A percentile compares a stretch with the other conserved stretches of the same genome.
phyloP scores from a whole-genome alignment of 495 filamentous ascomycete species.

The Chaetomium cochliodes region DNA sequence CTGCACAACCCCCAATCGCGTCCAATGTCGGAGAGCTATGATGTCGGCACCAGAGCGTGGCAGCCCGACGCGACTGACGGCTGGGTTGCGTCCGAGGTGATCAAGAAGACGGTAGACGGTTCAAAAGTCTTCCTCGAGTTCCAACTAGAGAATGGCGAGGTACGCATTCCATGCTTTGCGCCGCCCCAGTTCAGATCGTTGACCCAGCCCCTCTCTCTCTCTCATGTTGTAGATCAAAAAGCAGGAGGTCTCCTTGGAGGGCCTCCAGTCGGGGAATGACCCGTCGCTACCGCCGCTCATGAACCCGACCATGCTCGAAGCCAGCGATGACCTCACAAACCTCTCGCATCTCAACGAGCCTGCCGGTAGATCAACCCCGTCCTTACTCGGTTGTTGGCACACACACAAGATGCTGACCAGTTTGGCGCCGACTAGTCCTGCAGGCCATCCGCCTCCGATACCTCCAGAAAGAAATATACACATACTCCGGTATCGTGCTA shows the following conservation, averaged over 20 bases:
- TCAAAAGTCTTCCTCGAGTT: constrained; percentile 86
- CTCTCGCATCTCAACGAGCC: constrained; percentile 98
- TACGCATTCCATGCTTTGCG: constrained; percentile 42
- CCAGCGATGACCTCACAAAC: constrained; percentile 96
- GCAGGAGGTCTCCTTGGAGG: constrained; percentile 76
- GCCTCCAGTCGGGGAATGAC: constrained; percentile 65
- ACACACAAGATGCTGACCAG: constrained; percentile 37
- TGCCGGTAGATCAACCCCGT: constrained; percentile 64
- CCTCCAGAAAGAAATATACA: constrained; percentile 99
- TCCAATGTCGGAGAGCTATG: constrained; percentile 91
- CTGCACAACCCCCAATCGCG: constrained; percentile 26
- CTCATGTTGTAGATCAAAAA: constrained; percentile 61
- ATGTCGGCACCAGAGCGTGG: constrained; percentile 97
- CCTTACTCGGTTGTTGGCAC: constrained; percentile 3
- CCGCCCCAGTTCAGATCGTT: constrained; percentile 23
- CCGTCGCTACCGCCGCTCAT: constrained; percentile 86
- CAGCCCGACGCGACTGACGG: constrained; percentile 93
- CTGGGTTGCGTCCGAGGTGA: constrained; percentile 94
- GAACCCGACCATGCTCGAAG: constrained; percentile 98
- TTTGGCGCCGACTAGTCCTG: constrained; percentile 59
- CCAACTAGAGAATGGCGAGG: constrained; percentile 88
- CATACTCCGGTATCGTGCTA: constrained; percentile 97
- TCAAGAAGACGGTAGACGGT: constrained; percentile 79
- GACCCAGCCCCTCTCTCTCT: constrained; percentile 19
- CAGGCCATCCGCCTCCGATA: constrained; percentile 98